Conservation (phyloP, 2,329 filamentous ascomycete species). For the Mariannaea elegans region DNA sequence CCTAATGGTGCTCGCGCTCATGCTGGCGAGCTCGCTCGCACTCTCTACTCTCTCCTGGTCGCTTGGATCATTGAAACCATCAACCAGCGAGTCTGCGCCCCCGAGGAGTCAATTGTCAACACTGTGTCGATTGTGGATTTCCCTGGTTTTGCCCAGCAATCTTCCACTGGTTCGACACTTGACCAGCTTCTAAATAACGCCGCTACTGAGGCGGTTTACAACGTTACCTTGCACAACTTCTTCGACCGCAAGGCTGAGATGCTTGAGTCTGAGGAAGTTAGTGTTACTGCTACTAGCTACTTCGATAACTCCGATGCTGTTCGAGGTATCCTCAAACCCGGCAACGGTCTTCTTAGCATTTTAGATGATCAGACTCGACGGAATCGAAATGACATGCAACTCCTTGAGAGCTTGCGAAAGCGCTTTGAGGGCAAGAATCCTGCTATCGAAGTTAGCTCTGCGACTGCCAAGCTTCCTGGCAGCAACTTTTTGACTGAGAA, state of each 20-base stretch:
- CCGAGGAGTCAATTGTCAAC: slow-evolving; percentile 89
- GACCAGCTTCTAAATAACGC: slow-evolving; percentile 97
- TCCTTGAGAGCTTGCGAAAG: slow-evolving; percentile 89
- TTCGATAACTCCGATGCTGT: slow-evolving; percentile 98
- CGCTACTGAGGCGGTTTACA: slow-evolving; percentile 90
- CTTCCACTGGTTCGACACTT: slow-evolving; percentile 82
- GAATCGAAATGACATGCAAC: slow-evolving; percentile 86
- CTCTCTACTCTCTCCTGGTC: slow-evolving; percentile 91
- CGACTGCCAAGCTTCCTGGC: slow-evolving; percentile 80
- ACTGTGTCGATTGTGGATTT: slow-evolving; percentile 97
- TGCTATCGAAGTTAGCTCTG: slow-evolving; percentile 80
- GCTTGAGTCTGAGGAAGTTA: slow-evolving; percentile 92
- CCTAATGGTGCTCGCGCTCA: slow-evolving; percentile 89
- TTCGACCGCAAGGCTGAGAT: slow-evolving; percentile 95
- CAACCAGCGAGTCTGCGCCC: slow-evolving; percentile 87
- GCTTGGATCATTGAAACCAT: slow-evolving; percentile 93
- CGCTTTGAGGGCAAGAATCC: slow-evolving; percentile 95
- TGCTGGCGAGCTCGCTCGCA: slow-evolving; percentile 92
- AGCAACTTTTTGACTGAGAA: slow-evolving; percentile 92
- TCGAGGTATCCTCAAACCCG: slow-evolving; percentile 87
- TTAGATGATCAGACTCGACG: slow-evolving; percentile 94
- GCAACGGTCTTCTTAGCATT: slow-evolving; percentile 92
- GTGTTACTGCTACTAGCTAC: slow-evolving; percentile 90
- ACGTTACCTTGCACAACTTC: slow-evolving; percentile 93
- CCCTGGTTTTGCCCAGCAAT: slow-evolving; percentile 88